Base-by-base conservation (phyloP, 495 filamentous ascomycete species). In the Daldinia childiae region DNA sequence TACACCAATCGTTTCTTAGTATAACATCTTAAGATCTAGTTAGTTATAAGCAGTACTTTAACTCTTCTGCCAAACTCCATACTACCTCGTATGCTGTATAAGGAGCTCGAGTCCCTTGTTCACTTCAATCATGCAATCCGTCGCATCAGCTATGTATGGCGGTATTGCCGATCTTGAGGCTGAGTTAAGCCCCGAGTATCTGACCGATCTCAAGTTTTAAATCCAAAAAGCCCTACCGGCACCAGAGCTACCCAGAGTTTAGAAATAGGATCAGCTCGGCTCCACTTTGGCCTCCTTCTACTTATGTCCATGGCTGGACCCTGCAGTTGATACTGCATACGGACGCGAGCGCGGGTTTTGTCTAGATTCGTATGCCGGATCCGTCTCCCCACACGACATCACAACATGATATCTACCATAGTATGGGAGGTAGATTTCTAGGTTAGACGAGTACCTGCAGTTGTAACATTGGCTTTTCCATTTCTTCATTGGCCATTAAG, bases 141-240 rank as follows among this genome's bases (percentile, higher is more conserved):
- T 64, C 60, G 67, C 67, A 55, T 56, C 67, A 69, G 60, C 55
- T 39, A 56, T 32, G 32, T 34, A 34, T 14, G 32, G 57, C 17
- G 38, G 41, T 21, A 36, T 34, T 60, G 50, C 54, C 58, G 69
- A 67, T 72, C 45, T 66, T 67, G 69, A 67, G 69, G 69, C 69
- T 72, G 63, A 72, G 58, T 34, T 39, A 55, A 36, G 11, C 58
- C 45, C 69, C 58, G 64, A 67, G 62, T 24, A 71, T 58, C 41
- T 54, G 51, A 11, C 63, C 63, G 63, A 66, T 71, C 58, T 66
- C 32, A 1, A 43, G 55, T 58, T 50, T 50, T 52, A 59, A 58
- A 19, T 3, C 9, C 6, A 15, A 21, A 12, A 36, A 48, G 36
- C 50, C n/a, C 27, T 54, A 54, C 24, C 50, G 50, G 50, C 15